Base-by-base conservation (phyloP, 768 basidiomycete species). In the Calocybe gangraenosa region DNA sequence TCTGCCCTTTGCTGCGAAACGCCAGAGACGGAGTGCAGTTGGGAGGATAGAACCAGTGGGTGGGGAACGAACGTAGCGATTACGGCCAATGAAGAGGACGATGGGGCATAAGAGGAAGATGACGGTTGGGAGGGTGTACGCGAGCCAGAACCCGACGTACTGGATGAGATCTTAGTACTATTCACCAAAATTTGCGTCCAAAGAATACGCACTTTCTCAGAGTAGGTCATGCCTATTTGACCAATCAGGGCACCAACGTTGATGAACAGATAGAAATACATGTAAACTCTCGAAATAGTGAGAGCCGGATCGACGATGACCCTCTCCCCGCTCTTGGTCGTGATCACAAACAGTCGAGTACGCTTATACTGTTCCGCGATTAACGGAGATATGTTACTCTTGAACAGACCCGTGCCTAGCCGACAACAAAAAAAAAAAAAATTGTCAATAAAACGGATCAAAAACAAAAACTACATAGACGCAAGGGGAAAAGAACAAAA, bases 381-480 rank as follows among this genome's bases (percentile, higher is more conserved):
- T 52, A 91, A 68, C 1, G 87, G 87, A 0, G 81, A 83, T 50
- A 90, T 81, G 59, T 87, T 89, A 1, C 81, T 65, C 64, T 90
- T 88, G 75, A 89, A 86, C 18, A 81, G 66, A 6, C 85, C 86
- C 8, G 85, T 76, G 14, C 85, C 78, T 64, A 87, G 77, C 82
- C 18, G 76, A 69, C 54, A 84, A 81, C 6, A 28, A 11, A 6
- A 28, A 28, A 6, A 28, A 5, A 28, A 28, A 28, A 11, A 28
- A 11, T 28, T 6, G 11, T 28, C 25, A 28, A 28, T 28, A 5
- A 11, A 5, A 5, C 25, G 25, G 25, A 28, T 28, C 25, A 28
- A 28, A 28, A 28, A 28, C 25, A 35, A 63, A 68, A 2, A 68
- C 73, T 7, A 86, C 73, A 1, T 78, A 74, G 0, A n/a, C 84